Base-by-base conservation (phyloP, 805 yeast genomes). In the Osmozyma mogii region DNA sequence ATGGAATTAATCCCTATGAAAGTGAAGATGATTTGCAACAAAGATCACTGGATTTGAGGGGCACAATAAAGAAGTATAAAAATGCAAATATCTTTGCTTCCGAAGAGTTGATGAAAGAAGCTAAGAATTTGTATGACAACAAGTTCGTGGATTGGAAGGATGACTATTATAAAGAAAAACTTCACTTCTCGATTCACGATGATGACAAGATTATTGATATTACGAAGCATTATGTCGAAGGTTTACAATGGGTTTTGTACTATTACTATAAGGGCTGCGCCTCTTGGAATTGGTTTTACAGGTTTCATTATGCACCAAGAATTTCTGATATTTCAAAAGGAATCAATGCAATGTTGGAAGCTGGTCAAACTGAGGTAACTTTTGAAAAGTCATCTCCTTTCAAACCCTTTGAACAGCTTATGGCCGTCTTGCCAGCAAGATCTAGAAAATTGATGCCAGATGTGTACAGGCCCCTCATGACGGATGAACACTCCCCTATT, bases 401-500 rank as follows among this genome's bases (percentile, higher is more conserved):
- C 62, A 73, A 65, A 36, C 98, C 98, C 8, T 89, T 84, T 55
- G 89, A 92, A 53, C 98, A 92, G 61, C 70, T 92, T 45, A 92
- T 89, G 98, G 89, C 95, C 12, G 98, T 92, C 14, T 65, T 92
- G 41, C 98, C 98, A 1, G 95, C 89, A 14, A 76, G 96, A 64
- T 87, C 96, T 4, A 75, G 72, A 31, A 63, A 67, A 26, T 69
- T 92, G 42, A 75, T 92, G 48, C 97, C 98, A 1, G 52, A 65
- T 6, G 74, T 75, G 12, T 82, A 81, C 53, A 73, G 95, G 54
- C 70, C 78, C 3, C 65, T 92, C 39, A 88, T 92, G 95, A 75
- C 78, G 9, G 95, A 88, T 35, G 77, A 75, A 25, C 66, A 68
- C 25, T 88, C 96, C 6, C 94, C 96, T 16, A 85, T 92, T 41